phyloP scores from a whole-genome alignment of 2,329 filamentous ascomycete genomes.

The Clonostachys chloroleuca region DNA sequence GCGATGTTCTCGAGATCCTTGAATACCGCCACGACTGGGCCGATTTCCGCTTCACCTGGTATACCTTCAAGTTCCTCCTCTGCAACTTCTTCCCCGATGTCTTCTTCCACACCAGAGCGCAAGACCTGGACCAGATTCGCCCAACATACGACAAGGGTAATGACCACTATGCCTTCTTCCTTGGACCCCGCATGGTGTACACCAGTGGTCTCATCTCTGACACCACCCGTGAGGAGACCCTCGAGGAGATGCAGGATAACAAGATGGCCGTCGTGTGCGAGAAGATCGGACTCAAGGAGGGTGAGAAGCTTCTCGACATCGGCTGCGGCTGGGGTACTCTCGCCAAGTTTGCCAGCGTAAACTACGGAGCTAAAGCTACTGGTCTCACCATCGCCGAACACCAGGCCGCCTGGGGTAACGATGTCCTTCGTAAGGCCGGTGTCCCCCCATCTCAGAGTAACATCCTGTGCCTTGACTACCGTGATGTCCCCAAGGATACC shows the following conservation, averaged over 20 bases:
- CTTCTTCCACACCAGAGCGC: slow-evolving; percentile 79
- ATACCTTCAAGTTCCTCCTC: slow-evolving; percentile 86
- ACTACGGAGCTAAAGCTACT: slow-evolving; percentile 82
- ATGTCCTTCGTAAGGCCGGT: slow-evolving; percentile 75
- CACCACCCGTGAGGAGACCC: slow-evolving; percentile 78
- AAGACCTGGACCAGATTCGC: slow-evolving; percentile 89
- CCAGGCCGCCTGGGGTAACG: slow-evolving; percentile 96
- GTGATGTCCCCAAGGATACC: slow-evolving; percentile 68
- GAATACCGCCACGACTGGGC: slow-evolving; percentile 98
- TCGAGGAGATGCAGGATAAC: slow-evolving; percentile 97
- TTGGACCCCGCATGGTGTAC: slow-evolving; percentile 98
- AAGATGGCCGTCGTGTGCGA: slow-evolving; percentile 94
- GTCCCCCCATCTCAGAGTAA: slow-evolving; percentile 84
- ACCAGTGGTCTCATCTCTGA: slow-evolving; percentile 93
- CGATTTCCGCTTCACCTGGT: slow-evolving; percentile 83
- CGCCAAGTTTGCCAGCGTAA: slow-evolving; percentile 84
- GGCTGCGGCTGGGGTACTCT: slow-evolving; percentile 96
- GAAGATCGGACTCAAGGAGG: slow-evolving; percentile 81
- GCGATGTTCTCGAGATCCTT: slow-evolving; percentile 81
- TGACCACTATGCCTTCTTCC: slow-evolving; percentile 98
- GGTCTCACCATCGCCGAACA: slow-evolving; percentile 94
- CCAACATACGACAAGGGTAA: slow-evolving; percentile 97
- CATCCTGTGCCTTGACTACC: slow-evolving; percentile 95
- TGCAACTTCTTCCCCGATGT: slow-evolving; percentile 79
- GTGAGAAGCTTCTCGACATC: slow-evolving; percentile 85